Percentiles rank a stretch among this genome's conserved stretches.
Evolutionary conservation across 2,329 filamentous ascomycete species (phyloP).

Genomic region (Venturia oleaginea): DNA sequence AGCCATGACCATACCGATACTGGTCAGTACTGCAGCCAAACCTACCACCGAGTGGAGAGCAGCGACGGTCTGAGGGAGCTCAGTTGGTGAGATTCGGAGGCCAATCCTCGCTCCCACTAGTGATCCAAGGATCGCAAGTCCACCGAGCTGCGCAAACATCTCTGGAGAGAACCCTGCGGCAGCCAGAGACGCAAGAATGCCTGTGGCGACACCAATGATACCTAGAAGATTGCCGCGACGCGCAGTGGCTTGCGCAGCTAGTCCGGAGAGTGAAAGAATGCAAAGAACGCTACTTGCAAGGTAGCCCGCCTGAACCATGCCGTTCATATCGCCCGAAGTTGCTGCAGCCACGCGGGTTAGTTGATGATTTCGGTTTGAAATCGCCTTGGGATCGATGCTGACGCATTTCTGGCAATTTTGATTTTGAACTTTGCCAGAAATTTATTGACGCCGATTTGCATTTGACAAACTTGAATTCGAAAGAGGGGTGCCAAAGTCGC

Average conservation of each 20-base stretch:
- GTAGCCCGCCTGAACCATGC: conserved; percentile 80
- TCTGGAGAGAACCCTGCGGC: conserved; percentile 75
- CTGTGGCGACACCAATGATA: conserved; percentile 74
- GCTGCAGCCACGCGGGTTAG: conserved; percentile 30
- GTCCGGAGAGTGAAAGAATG: conserved; percentile 71
- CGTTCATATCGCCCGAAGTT: conserved; percentile 64
- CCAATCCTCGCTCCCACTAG: conserved; percentile 67
- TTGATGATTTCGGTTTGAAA: background rate
- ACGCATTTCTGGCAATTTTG: background rate
- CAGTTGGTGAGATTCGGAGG: conserved; percentile 77
- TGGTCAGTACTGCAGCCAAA: conserved; percentile 78
- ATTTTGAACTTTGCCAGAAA: background rate
- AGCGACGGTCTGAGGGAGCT: conserved; percentile 80
- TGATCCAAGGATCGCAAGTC: conserved; percentile 62
- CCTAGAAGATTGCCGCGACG: conserved; percentile 79
- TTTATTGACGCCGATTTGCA: background rate
- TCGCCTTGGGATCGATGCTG: background rate
- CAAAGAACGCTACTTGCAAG: conserved; percentile 77
- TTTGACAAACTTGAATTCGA: too few species aligned
- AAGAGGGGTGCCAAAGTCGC: background rate
- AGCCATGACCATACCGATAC: conserved; percentile 76
- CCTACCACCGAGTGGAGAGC: conserved; percentile 86
- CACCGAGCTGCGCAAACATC: conserved; percentile 70
- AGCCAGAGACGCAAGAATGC: conserved; percentile 71
- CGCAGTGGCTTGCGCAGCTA: conserved; percentile 75